A percentile compares a stretch with the other conserved stretches of the same genome.
Evolutionary conservation across 1,139 yeast species (phyloP).

Genomic region (Lodderomyces metapsilosis): DNA sequence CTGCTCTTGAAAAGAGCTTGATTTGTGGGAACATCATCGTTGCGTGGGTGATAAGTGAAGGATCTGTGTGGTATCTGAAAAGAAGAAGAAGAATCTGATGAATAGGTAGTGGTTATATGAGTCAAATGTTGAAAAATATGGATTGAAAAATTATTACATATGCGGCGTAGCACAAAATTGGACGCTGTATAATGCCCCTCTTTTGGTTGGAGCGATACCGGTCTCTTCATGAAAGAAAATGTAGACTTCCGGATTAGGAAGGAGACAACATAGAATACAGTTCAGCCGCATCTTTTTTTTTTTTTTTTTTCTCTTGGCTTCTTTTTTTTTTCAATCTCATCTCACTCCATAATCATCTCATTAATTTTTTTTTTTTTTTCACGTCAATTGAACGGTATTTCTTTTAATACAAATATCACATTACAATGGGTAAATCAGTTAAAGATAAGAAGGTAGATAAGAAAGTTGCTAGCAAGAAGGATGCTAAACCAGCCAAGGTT

Average conservation of each 20-base stretch:
- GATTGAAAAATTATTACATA: constrained; percentile 7
- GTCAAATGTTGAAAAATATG: constrained; percentile 2
- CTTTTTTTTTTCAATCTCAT: constrained; percentile 5
- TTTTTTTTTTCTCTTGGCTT: constrained; percentile 4
- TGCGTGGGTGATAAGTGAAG: constrained; percentile 1
- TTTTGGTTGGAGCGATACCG: neutral
- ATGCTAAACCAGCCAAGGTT: constrained; percentile 1
- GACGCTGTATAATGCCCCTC: neutral
- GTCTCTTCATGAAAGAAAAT: neutral
- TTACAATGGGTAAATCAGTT: constrained; percentile 1
- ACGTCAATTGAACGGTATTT: neutral
- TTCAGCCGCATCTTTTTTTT: neutral
- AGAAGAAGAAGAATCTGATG: neutral
- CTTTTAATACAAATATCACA: neutral
- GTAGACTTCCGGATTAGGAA: constrained; percentile 8
- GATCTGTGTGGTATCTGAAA: too few relatives aligned
- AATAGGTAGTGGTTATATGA: neutral
- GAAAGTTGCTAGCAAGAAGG: constrained; percentile 4
- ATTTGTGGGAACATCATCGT: constrained; percentile 25
- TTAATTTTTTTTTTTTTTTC: constrained; percentile 1
- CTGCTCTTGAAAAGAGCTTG: constrained; percentile 27
- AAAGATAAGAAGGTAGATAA: constrained; percentile 4
- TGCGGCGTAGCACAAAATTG: neutral
- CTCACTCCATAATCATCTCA: neutral
- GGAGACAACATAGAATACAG: too few relatives aligned